A percentile compares a stretch with the other conserved stretches of the same genome.
Evolutionary conservation across 176 grass and related monocot species (phyloP).

Genomic region (Zea luxurians): DNA sequence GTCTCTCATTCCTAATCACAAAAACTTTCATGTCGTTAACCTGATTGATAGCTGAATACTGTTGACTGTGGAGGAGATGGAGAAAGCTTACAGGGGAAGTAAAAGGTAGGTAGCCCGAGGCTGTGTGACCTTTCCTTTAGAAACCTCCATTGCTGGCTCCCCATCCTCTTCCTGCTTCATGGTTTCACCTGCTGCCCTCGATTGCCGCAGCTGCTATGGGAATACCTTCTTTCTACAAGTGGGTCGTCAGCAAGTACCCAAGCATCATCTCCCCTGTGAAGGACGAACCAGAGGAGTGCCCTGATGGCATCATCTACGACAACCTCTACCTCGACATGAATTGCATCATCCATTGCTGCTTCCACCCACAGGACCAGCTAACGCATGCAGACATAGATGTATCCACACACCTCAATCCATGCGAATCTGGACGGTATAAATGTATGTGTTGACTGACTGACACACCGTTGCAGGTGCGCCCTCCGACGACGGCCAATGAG

Average conservation of each 20-base stretch:
- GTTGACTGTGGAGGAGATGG: background rate
- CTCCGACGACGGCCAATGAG: conserved; percentile 51
- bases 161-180: background rate
- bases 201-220: conserved; percentile 37
- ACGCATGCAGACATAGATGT: background rate
- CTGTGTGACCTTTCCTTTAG: background rate
- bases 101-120: background rate
- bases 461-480: background rate
- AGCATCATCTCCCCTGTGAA: conserved; percentile 26
- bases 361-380: conserved; percentile 55
- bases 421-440: background rate
- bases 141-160: background rate
- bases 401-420: background rate
- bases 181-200: background rate
- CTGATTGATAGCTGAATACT: background rate
- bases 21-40: background rate
- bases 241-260: conserved; percentile 55
- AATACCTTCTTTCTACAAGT: conserved; percentile 54
- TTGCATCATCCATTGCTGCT: conserved; percentile 53
- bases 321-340: conserved; percentile 77
- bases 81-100: background rate
- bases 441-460: background rate
- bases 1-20: background rate
- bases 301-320: conserved; percentile 34
- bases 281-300: conserved; percentile 5